Evolutionary conservation across 2,329 filamentous ascomycete genomes (phyloP), one percentile per base, ranked within the genome.

Genomic region (Neoascochyta sp.): DNA sequence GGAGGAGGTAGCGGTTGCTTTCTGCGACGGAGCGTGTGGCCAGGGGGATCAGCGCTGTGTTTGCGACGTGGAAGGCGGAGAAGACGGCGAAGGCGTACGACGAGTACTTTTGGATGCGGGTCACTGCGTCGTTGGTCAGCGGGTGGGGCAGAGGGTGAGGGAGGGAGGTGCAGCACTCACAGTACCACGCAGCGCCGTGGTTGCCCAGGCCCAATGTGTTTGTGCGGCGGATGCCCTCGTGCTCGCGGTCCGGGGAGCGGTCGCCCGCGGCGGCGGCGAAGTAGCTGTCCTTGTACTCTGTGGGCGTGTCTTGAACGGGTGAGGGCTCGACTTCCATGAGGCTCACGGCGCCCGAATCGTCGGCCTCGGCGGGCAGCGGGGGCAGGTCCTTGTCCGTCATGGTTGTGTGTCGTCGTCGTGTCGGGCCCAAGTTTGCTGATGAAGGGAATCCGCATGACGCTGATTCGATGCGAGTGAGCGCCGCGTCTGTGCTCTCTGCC

Each of bases 1-100:
- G 85, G 43, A 96, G 81, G 27, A 96, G 80, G 63, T 88, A 94
- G 27, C 80, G 80, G 58, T 95, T 89, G 38, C 84, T 84, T 29
- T 67, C 41, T 78, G 78, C 54, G 86, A 89, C 50, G 38, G 66
- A 54, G 36, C 47, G 45, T 27, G 55, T 47, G 29, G 51, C 29
- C 40, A 61, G 47, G 16, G 55, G 53, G 47, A 62, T 50, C 40
- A 62, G 34, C 34, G 57, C 44, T 33, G 44, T 84, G 79, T 67
- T 67, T 19, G 60, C 51, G 38, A 65, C 50, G 44, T 68, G 67
- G 27, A 68, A 62, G 38, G 65, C 52, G 21, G 64, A 60, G 43
- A 69, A 60, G 53, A 62, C 49, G 23, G 64, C 60, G 42, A 64
- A 62, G 41, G 65, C 60, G 44, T 95, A 93, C 46, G 84, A 87